A percentile compares a stretch with the other conserved stretches of the same genome.
Evolutionary conservation across 1,284 basidiomycete species (phyloP).

Genomic region (Rhodotorula sp.): DNA sequence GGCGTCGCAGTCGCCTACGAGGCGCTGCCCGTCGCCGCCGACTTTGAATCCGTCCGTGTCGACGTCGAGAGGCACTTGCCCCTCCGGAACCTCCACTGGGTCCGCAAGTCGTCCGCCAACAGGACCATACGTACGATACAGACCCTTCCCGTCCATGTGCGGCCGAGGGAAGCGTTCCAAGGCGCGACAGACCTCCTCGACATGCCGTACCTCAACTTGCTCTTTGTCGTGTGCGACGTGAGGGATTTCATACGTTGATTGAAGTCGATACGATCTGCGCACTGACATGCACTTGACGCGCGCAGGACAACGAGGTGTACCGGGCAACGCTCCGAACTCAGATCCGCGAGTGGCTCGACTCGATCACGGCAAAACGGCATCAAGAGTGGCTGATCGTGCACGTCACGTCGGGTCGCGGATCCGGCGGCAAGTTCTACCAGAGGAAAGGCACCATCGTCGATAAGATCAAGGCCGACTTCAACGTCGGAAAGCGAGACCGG

Average conservation of each 20-base stretch:
- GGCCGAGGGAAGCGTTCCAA: constrained; percentile 59
- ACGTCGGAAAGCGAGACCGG: constrained; percentile 82
- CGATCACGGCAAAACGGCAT: constrained; percentile 55
- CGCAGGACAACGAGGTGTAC: constrained; percentile 80
- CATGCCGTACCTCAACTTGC: constrained; percentile 78
- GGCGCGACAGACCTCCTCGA: constrained; percentile 72
- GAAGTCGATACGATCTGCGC: background rate
- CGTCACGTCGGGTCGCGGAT: constrained; percentile 56
- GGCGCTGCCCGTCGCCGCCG: constrained; percentile 19
- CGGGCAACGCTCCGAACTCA: constrained; percentile 72
- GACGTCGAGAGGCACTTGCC: constrained; percentile 65
- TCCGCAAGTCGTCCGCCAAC: constrained; percentile 61
- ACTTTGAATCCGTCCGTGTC: constrained; percentile 56
- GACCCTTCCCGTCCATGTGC: constrained; percentile 70
- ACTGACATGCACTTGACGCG: background rate
- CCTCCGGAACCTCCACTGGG: constrained; percentile 83
- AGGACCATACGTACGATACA: constrained; percentile 78
- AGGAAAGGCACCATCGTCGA: constrained; percentile 81
- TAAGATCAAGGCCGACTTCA: constrained; percentile 90
- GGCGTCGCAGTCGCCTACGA: constrained; percentile 34
- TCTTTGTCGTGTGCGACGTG: constrained; percentile 83
- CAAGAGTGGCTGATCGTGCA: constrained; percentile 82
- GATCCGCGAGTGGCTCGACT: constrained; percentile 83
- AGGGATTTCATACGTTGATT: constrained; percentile 30
- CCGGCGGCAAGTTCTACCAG: constrained; percentile 66